Evolutionary conservation across 495 filamentous ascomycete species (phyloP).

Genomic region (Penicillium pancosmium): DNA sequence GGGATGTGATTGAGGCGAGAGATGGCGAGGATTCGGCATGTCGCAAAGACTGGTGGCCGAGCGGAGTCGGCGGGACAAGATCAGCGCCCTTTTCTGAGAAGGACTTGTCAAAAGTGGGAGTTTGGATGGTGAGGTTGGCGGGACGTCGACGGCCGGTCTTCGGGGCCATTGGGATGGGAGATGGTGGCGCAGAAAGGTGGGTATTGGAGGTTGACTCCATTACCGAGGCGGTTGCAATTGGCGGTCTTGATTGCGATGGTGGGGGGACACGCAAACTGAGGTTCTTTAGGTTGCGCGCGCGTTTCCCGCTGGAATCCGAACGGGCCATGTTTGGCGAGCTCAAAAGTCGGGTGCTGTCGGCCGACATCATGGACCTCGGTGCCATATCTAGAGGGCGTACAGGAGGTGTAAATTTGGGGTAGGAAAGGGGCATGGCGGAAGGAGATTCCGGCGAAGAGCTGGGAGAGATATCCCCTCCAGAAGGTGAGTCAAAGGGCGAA

Average conservation of each 20-base stretch:
- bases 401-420: slow-evolving; percentile 41
- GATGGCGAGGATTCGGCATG: slow-evolving; percentile 73
- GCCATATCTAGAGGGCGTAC: slow-evolving; percentile 32
- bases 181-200: slow-evolving; percentile 72
- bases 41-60: slow-evolving; percentile 50
- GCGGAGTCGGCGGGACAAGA: slow-evolving; percentile 54
- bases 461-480: slow-evolving; percentile 86
- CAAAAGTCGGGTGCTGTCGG: slow-evolving; percentile 30
- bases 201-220: slow-evolving; percentile 47
- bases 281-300: slow-evolving; percentile 89
- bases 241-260: slow-evolving; percentile 45
- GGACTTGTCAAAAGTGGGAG: slow-evolving; percentile 55
- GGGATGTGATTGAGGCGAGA: slow-evolving; percentile 59
- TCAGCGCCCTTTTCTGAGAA: slow-evolving; percentile 40
- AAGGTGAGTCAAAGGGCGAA: slow-evolving; percentile 89
- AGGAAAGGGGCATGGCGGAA: slow-evolving; percentile 54
- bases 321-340: slow-evolving; percentile 45
- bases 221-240: slow-evolving; percentile 53
- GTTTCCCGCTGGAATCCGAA: slow-evolving; percentile 64
- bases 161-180: slow-evolving; percentile 80
- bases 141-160: slow-evolving; percentile 73
- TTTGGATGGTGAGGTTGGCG: slow-evolving; percentile 72
- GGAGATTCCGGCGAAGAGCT: slow-evolving; percentile 91
- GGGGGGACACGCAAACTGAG: slow-evolving; percentile 83
- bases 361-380: slow-evolving; percentile 19